A percentile compares a stretch with the other conserved stretches of the same genome.
phyloP scores from a whole-genome alignment of 2,329 filamentous ascomycete species.

The Nemania serpens region DNA sequence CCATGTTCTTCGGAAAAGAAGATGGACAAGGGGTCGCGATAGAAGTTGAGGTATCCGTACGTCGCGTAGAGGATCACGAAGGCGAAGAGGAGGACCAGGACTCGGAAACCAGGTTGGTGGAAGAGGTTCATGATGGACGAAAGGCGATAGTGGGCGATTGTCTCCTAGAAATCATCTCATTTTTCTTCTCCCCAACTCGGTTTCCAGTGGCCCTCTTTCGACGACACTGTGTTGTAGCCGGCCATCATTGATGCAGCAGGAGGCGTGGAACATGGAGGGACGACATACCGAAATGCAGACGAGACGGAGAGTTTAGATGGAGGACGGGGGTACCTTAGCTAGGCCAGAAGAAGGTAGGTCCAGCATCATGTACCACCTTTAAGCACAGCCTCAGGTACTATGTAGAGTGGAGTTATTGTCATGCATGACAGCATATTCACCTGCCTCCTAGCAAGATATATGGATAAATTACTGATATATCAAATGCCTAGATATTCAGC shows the following conservation, averaged over 20 bases:
- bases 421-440: no score
- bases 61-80: conserved; percentile 36
- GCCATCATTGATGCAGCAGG: neutral
- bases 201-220: neutral
- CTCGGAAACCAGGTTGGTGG: conserved; percentile 37
- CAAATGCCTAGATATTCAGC: no score
- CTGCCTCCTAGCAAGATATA: no score
- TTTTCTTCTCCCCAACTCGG: neutral
- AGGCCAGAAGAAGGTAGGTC: no score
- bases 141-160: neutral
- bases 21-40: conserved; percentile 41
- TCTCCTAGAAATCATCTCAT: conserved; percentile 5
- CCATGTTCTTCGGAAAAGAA: conserved; percentile 42
- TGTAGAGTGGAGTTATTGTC: no score
- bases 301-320: neutral
- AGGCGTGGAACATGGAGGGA: neutral
- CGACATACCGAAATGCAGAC: neutral
- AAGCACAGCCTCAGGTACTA: no score
- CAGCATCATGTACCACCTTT: no score
- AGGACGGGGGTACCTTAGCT: no score
- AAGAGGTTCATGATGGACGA: conserved; percentile 23
- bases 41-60: conserved; percentile 40
- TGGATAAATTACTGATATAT: no score
- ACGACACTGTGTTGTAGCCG: conserved; percentile 1
- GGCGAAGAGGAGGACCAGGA: conserved; percentile 33